These are phyloP conservation scores for Thozetella sp. DNA, from an alignment of 495 filamentous ascomycete genomes.

Conservation along the genomic window DNA sequence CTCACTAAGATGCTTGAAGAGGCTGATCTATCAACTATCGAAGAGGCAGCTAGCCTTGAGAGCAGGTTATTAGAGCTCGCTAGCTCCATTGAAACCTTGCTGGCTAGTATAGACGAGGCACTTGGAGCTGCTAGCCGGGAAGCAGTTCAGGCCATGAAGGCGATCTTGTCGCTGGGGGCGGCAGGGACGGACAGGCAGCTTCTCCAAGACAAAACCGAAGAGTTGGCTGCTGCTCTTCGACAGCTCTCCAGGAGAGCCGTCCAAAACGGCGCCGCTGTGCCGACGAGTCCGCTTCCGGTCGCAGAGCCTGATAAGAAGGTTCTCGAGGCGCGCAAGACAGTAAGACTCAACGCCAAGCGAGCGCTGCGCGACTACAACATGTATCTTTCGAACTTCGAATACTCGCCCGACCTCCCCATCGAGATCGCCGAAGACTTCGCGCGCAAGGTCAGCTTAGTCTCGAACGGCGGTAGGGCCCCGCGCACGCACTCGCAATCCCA, in stretches of 20 bases:
- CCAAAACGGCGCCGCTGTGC: conserved; percentile 12
- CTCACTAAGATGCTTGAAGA: too few species aligned
- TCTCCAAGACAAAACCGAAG: neutral
- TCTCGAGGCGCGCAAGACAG: conserved; percentile 62
- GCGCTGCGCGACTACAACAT: conserved; percentile 70
- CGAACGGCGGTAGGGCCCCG: conserved; percentile 32
- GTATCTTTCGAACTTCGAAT: conserved; percentile 73
- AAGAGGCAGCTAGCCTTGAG: too few species aligned
- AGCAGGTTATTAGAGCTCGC: too few species aligned
- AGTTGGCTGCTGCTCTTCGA: neutral
- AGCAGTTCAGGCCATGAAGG: neutral
- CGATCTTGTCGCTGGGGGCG: neutral
- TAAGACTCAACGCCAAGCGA: conserved; percentile 71
- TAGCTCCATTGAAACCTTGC: too few species aligned
- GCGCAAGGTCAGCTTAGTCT: conserved; percentile 59
- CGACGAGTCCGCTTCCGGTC: conserved; percentile 20
- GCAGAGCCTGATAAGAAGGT: conserved; percentile 44
- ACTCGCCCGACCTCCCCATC: conserved; percentile 68
- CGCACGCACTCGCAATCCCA: conserved; percentile 11
- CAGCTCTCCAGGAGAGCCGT: neutral
- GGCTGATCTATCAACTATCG: too few species aligned
- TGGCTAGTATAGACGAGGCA: neutral
- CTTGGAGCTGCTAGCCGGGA: neutral
- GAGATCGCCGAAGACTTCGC: conserved; percentile 69
- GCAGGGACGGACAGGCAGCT: neutral